Base-by-base conservation (phyloP, 2,329 filamentous ascomycete species). In the Cryphonectria parasitica region DNA sequence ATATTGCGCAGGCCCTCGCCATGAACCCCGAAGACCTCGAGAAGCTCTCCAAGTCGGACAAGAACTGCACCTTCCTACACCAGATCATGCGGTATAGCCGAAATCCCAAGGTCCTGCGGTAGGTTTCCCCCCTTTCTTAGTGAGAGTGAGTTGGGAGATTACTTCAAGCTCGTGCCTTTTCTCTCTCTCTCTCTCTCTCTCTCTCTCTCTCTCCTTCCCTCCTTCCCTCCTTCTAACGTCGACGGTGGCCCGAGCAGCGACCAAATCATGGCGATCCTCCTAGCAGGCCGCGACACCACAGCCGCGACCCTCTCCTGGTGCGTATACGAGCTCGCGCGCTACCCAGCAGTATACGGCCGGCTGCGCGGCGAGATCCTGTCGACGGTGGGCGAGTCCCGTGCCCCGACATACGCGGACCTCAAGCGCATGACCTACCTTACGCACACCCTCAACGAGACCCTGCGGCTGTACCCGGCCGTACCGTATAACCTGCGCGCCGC, bases 61-160 rank as follows among this genome's bases (percentile, higher is more conserved):
- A 87, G 75, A 84, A 85, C 64, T 92, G 92, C 75, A 94, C 90
- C 0, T 94, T 95, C 80, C 85, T 95, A n/a, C 90, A 95, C 77
- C 91, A 91, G 67, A 86, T 95, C 15, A 91, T 91, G 22, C 85
- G 85, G 19, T 90, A 90, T 78, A 95, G 92, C 0, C 87, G 90
- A 17, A 83, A 87, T 68, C 81, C 82, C 0, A 84, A 84, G 49
- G 85, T 91, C 15, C 86, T 95, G 41, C 90, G 92, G 61, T 64
- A 64, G 5, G 61, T 64, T 3, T n/a, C 43, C 43, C n/a, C 3
- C 31, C 22, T 6, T n/a, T 31, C 28, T 8, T 10, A 15, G 52
- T 25, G 28, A 56, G 11, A 56, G 10, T n/a, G 22, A n/a, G 52
- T 10, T 56, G 8, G 11, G 52, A 43, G 52, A 56, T 56, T 5